These are phyloP conservation scores for Agaricus sinodeliciosus DNA, from an alignment of 768 basidiomycete genomes.

Conservation along the genomic window DNA sequence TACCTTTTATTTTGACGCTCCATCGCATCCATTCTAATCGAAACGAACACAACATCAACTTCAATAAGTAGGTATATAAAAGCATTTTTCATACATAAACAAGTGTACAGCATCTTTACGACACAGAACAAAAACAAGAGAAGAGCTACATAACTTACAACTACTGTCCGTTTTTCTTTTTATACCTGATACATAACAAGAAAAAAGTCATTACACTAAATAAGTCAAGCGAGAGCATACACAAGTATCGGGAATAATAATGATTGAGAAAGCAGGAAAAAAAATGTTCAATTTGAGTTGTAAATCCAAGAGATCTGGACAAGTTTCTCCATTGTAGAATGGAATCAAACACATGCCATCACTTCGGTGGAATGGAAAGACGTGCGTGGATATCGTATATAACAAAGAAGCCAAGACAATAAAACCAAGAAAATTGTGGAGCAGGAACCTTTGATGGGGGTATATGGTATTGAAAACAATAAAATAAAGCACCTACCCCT, in stretches of 20 bases:
- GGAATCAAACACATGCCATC: not conserved
- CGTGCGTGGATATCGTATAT: not conserved
- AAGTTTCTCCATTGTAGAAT: too few species aligned
- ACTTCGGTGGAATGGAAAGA: not conserved
- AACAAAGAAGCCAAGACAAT: not conserved
- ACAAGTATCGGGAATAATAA: not conserved
- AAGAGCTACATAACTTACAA: too few species aligned
- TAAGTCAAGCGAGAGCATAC: not conserved
- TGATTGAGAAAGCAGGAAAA: not conserved
- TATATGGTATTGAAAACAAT: not conserved
- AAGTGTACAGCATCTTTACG: too few species aligned
- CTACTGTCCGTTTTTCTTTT: too few species aligned
- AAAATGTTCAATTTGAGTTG: not conserved
- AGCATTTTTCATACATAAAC: too few species aligned
- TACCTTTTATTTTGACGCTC: too few species aligned
- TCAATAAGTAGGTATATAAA: too few species aligned
- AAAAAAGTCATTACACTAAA: not conserved
- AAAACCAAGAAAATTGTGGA: conserved; percentile 1
- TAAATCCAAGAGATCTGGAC: too few species aligned
- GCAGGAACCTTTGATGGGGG: not conserved
- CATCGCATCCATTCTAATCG: too few species aligned
- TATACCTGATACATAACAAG: too few species aligned
- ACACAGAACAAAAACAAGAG: too few species aligned
- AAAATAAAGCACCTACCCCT: conserved; percentile 5
- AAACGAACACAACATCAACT: too few species aligned